Conservation (phyloP, 2,329 filamentous ascomycete species). For the Fusarium hainanense region DNA sequence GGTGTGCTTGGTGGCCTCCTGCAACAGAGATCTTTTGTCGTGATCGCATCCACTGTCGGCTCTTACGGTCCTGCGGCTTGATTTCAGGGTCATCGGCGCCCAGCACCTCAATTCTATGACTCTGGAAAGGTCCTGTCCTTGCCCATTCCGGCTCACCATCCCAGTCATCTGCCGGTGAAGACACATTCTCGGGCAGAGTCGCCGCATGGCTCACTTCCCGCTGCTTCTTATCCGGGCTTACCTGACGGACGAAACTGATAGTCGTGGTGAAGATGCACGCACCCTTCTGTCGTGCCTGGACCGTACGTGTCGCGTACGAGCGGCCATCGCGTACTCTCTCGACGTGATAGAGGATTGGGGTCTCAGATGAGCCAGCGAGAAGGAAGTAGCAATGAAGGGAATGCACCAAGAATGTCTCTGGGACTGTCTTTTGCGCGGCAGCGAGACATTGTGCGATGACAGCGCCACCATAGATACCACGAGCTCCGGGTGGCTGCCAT, state of each 20-base stretch:
- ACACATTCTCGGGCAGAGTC: slow-evolving; percentile 62
- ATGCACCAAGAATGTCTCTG: slow-evolving; percentile 82
- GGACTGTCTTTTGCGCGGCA: slow-evolving; percentile 89
- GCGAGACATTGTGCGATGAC: slow-evolving; percentile 93
- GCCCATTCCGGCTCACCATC: slow-evolving; percentile 62
- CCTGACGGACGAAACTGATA: slow-evolving; percentile 83
- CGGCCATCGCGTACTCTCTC: slow-evolving; percentile 91
- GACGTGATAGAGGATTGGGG: slow-evolving; percentile 94
- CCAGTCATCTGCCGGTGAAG: slow-evolving; percentile 52
- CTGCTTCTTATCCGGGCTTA: slow-evolving; percentile 61
- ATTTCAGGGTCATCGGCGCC: slow-evolving; percentile 53
- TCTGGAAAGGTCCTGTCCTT: slow-evolving; percentile 62
- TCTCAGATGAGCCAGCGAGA: slow-evolving; percentile 83
- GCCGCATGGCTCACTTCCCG: slow-evolving; percentile 76
- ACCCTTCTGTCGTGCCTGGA: slow-evolving; percentile 92
- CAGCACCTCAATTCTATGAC: slow-evolving; percentile 56
- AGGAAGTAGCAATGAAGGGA: slow-evolving; percentile 99
- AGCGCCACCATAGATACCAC: slow-evolving; percentile 92
- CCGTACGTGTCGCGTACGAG: slow-evolving; percentile 90
- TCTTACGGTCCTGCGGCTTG: slow-evolving; percentile 73
- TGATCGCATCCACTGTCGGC: slow-evolving; percentile 79
- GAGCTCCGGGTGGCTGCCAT: slow-evolving; percentile 91
- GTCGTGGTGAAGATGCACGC: slow-evolving; percentile 96
- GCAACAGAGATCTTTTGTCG: slow-evolving; percentile 77
- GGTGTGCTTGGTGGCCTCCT: slow-evolving; percentile 82